phyloP scores from a whole-genome alignment of 2,329 filamentous ascomycete genomes.

The Diaporthe amygdali region DNA sequence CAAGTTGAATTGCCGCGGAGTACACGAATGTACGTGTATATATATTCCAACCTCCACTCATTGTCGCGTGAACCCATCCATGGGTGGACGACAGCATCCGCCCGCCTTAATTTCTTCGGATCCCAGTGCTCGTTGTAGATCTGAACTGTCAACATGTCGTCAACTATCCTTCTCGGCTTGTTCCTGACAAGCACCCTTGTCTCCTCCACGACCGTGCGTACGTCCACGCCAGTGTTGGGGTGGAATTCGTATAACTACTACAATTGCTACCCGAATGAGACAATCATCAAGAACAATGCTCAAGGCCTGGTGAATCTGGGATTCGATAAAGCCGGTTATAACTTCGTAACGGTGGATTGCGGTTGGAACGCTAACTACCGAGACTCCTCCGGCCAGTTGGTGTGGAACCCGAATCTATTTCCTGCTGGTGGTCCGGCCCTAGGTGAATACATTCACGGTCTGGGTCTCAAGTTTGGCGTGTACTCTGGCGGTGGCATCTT shows the following conservation, averaged over 20 bases:
- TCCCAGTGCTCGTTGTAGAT: not conserved
- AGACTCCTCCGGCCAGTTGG: conserved; percentile 48
- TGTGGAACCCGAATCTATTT: conserved; percentile 55
- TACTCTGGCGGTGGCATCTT: conserved; percentile 56
- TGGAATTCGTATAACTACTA: conserved; percentile 68
- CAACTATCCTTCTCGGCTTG: not conserved
- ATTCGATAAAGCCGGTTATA: conserved; percentile 58
- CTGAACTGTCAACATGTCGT: not conserved
- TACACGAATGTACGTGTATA: not conserved
- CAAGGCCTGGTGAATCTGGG: conserved; percentile 58
- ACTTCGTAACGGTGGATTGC: conserved; percentile 61
- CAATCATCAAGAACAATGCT: conserved; percentile 55
- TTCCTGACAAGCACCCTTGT: conserved; percentile 14
- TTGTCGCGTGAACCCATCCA: not conserved
- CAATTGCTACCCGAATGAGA: conserved; percentile 52
- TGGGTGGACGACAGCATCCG: not conserved
- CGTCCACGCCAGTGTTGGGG: conserved; percentile 48
- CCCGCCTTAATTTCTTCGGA: not conserved
- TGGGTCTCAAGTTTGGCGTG: conserved; percentile 58
- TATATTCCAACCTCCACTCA: not conserved
- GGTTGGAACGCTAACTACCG: conserved; percentile 55
- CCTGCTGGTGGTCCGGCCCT: conserved; percentile 55
- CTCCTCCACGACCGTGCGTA: conserved; percentile 21
- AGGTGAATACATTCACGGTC: conserved; percentile 52
- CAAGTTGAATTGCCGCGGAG: not conserved